Percentiles rank a stretch among this genome's conserved stretches.
Evolutionary conservation across 2,329 filamentous ascomycete genomes (phyloP).

Genomic region (Monosporascus cannonballus): DNA sequence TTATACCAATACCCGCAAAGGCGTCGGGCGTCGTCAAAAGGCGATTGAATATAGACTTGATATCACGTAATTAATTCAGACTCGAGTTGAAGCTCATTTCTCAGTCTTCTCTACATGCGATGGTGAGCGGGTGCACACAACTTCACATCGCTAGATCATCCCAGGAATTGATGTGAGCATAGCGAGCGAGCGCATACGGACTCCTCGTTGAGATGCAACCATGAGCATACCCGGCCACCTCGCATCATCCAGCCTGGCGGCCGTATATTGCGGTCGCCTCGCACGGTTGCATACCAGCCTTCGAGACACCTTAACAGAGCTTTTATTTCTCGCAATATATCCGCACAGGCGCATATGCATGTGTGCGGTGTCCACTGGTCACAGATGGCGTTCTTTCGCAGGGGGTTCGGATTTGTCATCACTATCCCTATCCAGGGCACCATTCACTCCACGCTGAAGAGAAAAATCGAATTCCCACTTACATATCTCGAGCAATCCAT

Average conservation of each 20-base stretch:
- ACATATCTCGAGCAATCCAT: no score
- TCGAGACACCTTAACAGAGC: background rate
- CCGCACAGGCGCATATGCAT: background rate
- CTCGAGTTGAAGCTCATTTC: background rate
- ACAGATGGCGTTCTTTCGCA: background rate
- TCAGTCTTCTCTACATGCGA: no score
- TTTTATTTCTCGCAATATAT: background rate
- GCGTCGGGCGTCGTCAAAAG: background rate
- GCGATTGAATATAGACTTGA: background rate
- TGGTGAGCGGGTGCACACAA: no score
- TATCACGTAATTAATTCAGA: background rate
- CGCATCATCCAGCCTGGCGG: no score
- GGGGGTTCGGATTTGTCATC: background rate
- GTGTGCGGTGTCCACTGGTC: background rate
- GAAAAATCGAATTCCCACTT: no score
- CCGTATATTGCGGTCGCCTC: background rate
- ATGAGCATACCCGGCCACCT: no score
- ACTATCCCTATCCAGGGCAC: background rate
- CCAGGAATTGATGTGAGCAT: no score
- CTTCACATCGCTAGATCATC: no score
- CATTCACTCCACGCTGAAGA: background rate
- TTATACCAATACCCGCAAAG: background rate
- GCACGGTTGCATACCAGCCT: background rate
- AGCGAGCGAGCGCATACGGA: no score
- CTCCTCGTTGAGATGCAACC: no score